These are phyloP conservation scores for Didymella segeticola DNA, from an alignment of 2,329 filamentous ascomycete species.

Conservation along the genomic window DNA sequence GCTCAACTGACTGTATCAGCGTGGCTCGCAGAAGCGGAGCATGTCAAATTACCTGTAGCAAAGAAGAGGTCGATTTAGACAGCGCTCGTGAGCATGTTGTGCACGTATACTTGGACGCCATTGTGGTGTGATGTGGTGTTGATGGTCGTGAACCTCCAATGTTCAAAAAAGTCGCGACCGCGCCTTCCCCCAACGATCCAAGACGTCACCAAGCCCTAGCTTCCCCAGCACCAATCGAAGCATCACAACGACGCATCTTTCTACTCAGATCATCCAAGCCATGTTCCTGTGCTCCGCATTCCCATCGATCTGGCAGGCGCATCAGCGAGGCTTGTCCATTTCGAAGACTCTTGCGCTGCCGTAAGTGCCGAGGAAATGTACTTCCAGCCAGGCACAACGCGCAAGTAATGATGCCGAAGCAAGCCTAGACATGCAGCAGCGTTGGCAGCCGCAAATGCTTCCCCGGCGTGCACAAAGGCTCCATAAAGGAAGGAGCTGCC, in stretches of 20 bases:
- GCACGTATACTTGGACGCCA: slow-evolving; percentile 49
- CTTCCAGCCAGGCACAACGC: not conserved
- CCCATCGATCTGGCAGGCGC: not conserved
- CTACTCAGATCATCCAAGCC: not conserved
- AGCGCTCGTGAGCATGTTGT: slow-evolving; percentile 44
- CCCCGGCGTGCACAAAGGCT: not conserved
- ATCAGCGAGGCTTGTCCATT: not conserved
- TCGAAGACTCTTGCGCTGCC: not conserved
- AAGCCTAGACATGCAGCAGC: not conserved
- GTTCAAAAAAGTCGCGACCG: slow-evolving; percentile 38
- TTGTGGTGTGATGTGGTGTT: slow-evolving; percentile 24
- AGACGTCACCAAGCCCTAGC: slow-evolving; percentile 39
- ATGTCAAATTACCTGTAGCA: slow-evolving; percentile 26
- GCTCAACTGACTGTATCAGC: slow-evolving; percentile 34
- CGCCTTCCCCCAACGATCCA: slow-evolving; percentile 35
- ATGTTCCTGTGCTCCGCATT: not conserved
- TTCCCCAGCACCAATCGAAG: slow-evolving; percentile 20
- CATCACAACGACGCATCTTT: slow-evolving; percentile 9
- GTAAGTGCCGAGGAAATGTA: not conserved
- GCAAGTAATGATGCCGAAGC: not conserved
- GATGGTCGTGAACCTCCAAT: not conserved
- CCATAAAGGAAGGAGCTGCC: not conserved
- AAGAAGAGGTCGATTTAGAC: slow-evolving; percentile 20
- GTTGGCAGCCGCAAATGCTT: slow-evolving; percentile 4
- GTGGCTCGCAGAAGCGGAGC: not conserved